These are phyloP conservation scores for Abrus precatorius DNA, from an alignment of 306 rosid species.

Conservation along the genomic window DNA sequence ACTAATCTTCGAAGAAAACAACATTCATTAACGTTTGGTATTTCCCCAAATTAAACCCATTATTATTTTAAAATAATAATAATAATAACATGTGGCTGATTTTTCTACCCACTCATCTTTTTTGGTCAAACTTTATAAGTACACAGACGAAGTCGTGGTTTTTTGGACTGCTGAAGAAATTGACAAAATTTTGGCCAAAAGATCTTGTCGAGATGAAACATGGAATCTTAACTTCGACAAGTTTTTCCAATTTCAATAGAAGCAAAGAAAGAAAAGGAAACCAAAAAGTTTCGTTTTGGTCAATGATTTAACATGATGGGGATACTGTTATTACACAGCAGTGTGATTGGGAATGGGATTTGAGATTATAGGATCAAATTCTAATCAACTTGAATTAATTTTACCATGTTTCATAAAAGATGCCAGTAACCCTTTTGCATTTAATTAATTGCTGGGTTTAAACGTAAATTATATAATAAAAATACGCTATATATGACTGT, in stretches of 20 bases:
- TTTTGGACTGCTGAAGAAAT: conserved; percentile 14
- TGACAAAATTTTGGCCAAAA: conserved; percentile 39
- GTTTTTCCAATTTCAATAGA: conserved; percentile 11
- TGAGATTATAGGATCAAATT: too few relatives aligned
- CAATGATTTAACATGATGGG: conserved; percentile 1
- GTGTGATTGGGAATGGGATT: too few relatives aligned
- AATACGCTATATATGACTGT: neutral
- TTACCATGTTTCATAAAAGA: neutral
- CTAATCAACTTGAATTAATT: neutral
- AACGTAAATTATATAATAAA: neutral
- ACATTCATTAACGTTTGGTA: conserved; percentile 11
- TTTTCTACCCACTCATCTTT: neutral
- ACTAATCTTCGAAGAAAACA: neutral
- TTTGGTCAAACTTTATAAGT: neutral
- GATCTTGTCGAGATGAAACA: neutral
- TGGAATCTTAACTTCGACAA: conserved; percentile 5
- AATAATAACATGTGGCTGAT: conserved; percentile 26
- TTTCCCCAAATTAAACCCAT: conserved; percentile 8
- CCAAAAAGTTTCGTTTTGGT: neutral
- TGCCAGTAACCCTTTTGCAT: neutral
- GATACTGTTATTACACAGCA: too few relatives aligned
- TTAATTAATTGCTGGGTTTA: neutral
- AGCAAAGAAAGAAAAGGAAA: neutral
- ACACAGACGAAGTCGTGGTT: neutral
- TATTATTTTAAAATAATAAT: too few relatives aligned